phyloP scores from a whole-genome alignment of 2,329 filamentous ascomycete species.

The Penicillium sp. region DNA sequence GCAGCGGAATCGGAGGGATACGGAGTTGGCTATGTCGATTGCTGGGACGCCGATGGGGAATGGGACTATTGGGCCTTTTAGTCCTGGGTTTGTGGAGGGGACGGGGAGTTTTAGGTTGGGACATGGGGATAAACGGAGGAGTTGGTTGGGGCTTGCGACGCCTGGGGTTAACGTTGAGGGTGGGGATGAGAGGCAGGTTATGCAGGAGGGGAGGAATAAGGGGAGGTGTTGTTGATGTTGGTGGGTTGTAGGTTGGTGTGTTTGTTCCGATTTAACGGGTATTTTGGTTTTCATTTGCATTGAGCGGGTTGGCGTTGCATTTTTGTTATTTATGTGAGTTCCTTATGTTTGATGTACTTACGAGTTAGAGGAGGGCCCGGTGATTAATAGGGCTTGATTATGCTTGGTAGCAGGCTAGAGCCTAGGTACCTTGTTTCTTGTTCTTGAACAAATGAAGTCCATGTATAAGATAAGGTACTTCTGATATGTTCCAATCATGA shows the following conservation, averaged over 20 bases:
- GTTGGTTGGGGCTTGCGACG: constrained; percentile 61
- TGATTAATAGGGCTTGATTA: no score
- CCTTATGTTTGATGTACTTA: constrained; percentile 1
- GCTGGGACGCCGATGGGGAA: constrained; percentile 44
- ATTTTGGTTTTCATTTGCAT: neutral
- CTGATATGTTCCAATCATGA: no score
- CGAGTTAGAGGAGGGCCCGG: neutral
- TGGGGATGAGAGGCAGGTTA: constrained; percentile 29
- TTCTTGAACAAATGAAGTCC: no score
- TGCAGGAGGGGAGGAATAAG: constrained; percentile 33
- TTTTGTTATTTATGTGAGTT: neutral
- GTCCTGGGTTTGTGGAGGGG: constrained; percentile 43
- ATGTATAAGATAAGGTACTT: no score
- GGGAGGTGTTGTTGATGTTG: constrained; percentile 42
- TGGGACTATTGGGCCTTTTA: constrained; percentile 45
- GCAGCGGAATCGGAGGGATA: constrained; percentile 56
- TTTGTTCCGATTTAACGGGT: no score
- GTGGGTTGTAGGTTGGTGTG: neutral
- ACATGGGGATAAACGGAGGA: constrained; percentile 59
- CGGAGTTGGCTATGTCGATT: constrained; percentile 45
- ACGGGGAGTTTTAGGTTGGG: constrained; percentile 60
- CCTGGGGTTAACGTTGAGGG: constrained; percentile 28
- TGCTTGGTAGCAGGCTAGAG: no score
- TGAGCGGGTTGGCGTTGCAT: neutral
- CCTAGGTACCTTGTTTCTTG: no score